Evolutionary conservation across 2,329 filamentous ascomycete genomes (phyloP), one percentile per base, ranked within the genome.

Genomic region (Ceratocystis diversiconidia): DNA sequence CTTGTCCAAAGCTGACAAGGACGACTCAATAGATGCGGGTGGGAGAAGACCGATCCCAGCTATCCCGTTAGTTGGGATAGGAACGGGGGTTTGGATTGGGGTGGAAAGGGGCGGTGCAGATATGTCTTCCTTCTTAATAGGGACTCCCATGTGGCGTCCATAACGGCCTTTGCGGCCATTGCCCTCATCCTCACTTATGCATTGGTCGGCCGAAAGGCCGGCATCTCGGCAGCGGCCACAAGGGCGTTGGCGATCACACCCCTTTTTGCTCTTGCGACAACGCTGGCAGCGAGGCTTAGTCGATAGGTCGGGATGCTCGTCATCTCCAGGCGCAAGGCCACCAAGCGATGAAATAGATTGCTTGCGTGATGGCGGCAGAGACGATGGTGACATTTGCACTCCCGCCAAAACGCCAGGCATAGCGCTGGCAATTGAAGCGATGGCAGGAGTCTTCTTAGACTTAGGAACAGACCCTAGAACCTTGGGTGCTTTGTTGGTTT

Each of bases 261-360:
- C 94, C 78, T 99, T 99, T 82, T 99, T 99, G 78, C 92, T 97
- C 84, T 99, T 99, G 72, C 94, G 88, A 80, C 94, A 99, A 67
- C 94, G 88, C 75, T 99, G 94, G 79, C 94, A 99, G 69, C 94
- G 91, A 66, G 94, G 94, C 77, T 97, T 96, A 70, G 88, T 92
- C 0, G 92, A 96, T 22, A 97, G 79, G 71, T 99, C 92, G 2
- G 92, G 94, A 61, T 96, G 80, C 66, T 96, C 92, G 70, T 96
- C 92, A 70, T 96, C 75, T 70, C 91, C 90, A 41, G 80, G 79
- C n/a, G 55, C 50, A 12, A 67, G 61, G 7, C 66, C 61, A 61
- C 80, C 82, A 15, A 75, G 76, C 15, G 89, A 90, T 10, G 85
- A 82, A 66, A 86, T 80, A 0, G 89, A 92, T 48, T 84, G 83